A percentile compares a stretch with the other conserved stretches of the same genome.
Evolutionary conservation across 441 rosid species (phyloP).

Genomic region (Eruca vesicaria): DNA sequence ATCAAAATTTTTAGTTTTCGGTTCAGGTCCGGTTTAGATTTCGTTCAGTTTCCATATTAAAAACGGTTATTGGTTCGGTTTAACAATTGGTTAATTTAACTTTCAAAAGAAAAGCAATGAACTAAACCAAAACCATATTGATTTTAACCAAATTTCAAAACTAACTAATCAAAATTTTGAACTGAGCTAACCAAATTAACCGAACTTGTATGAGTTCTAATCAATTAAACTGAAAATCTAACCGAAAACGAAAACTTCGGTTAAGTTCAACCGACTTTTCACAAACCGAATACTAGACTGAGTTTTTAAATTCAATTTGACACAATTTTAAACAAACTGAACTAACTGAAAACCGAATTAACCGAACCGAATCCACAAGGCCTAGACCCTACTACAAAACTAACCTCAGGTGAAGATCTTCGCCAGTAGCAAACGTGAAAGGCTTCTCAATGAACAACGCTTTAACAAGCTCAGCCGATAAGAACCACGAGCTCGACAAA

Average conservation of each 20-base stretch:
- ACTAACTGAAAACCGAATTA: not conserved
- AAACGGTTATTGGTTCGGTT: too few relatives aligned
- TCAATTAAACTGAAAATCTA: too few relatives aligned
- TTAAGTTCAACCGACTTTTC: too few relatives aligned
- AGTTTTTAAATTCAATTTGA: not conserved
- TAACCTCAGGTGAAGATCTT: conserved; percentile 96
- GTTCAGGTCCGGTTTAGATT: not conserved
- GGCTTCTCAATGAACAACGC: conserved; percentile 83
- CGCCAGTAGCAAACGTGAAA: conserved; percentile 91
- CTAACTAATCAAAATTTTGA: too few relatives aligned
- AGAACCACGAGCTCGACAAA: conserved; percentile 95
- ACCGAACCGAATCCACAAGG: not conserved
- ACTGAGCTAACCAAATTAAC: too few relatives aligned
- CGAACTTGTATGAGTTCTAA: too few relatives aligned
- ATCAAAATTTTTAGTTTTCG: not conserved
- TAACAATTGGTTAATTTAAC: too few relatives aligned
- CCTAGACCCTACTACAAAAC: not conserved
- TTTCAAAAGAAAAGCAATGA: too few relatives aligned
- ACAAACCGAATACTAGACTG: not conserved
- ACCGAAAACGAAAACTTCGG: too few relatives aligned
- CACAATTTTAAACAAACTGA: not conserved
- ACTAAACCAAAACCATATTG: too few relatives aligned
- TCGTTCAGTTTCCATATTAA: too few relatives aligned
- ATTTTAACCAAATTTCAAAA: too few relatives aligned
- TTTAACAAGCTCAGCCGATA: conserved; percentile 89